Evolutionary conservation across 805 yeast genomes (phyloP).

Genomic region (Spathaspora arborariae): DNA sequence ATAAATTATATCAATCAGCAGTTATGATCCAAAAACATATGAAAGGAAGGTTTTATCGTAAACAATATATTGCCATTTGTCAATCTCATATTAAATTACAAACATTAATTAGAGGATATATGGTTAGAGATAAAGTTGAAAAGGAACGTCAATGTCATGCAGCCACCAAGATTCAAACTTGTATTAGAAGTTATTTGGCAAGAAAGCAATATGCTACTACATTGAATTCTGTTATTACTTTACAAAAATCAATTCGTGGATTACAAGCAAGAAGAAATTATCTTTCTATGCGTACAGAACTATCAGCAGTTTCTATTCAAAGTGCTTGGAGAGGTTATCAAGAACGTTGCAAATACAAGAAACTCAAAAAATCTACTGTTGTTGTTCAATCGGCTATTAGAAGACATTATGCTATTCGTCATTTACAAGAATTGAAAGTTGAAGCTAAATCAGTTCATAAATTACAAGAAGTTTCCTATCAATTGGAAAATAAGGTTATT

Average conservation of each 20-base stretch:
- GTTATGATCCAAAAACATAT: conserved; percentile 81
- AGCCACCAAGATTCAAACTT: conserved; percentile 69
- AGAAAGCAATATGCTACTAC: conserved; percentile 38
- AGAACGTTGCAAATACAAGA: conserved; percentile 52
- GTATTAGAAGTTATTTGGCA: conserved; percentile 50
- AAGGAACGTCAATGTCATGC: conserved; percentile 56
- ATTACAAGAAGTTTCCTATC: conserved; percentile 86
- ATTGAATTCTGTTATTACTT: conserved; percentile 32
- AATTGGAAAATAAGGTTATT: conserved; percentile 95
- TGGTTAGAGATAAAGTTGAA: conserved; percentile 52
- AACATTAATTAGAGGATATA: conserved; percentile 57
- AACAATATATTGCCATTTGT: conserved; percentile 52
- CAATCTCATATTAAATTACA: conserved; percentile 56
- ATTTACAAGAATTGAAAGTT: conserved; percentile 57
- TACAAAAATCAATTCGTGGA: conserved; percentile 53
- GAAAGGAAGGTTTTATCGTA: conserved; percentile 61
- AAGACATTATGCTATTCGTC: conserved; percentile 66
- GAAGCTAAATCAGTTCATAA: conserved; percentile 92
- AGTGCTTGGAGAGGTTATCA: conserved; percentile 63
- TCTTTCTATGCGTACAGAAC: conserved; percentile 46
- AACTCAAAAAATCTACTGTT: conserved; percentile 53
- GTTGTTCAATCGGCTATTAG: conserved; percentile 76
- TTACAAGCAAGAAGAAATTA: conserved; percentile 49
- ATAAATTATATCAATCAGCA: conserved; percentile 75
- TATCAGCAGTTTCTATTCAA: conserved; percentile 73